Percentiles rank a stretch among this genome's conserved stretches.
phyloP scores from a whole-genome alignment of 495 filamentous ascomycete genomes.

The Neurospora sp. region DNA sequence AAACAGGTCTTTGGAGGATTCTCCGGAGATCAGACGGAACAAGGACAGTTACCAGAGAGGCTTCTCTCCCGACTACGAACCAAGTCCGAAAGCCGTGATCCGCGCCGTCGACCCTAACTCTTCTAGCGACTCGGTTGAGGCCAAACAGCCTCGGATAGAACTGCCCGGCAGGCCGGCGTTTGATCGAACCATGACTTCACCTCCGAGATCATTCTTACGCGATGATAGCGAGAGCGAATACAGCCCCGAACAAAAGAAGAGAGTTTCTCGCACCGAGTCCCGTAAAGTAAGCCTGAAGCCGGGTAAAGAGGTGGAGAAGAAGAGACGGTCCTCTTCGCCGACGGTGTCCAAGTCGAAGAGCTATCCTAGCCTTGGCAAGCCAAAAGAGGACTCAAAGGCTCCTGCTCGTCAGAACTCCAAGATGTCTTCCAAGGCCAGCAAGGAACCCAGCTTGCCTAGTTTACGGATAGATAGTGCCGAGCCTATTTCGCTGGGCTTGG shows the following conservation, averaged over 20 bases:
- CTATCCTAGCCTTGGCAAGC: conserved; percentile 18
- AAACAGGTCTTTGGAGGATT: background rate
- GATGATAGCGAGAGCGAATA: conserved; percentile 31
- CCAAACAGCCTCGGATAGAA: conserved; percentile 1
- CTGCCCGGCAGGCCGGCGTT: conserved; percentile 13
- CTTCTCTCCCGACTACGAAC: conserved; percentile 58
- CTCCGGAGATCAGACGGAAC: background rate
- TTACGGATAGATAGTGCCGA: conserved; percentile 24
- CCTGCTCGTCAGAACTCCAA: conserved; percentile 10
- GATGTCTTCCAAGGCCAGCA: conserved; percentile 27
- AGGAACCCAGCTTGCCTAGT: conserved; percentile 37
- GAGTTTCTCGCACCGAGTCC: conserved; percentile 5
- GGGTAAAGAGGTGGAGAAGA: conserved; percentile 5
- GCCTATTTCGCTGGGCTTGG: conserved; percentile 13
- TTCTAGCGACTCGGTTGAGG: conserved; percentile 3
- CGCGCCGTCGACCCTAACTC: conserved; percentile 37
- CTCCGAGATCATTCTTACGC: conserved; percentile 26
- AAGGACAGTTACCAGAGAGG: conserved; percentile 23
- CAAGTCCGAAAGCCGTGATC: conserved; percentile 49
- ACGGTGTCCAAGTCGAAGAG: conserved; percentile 26
- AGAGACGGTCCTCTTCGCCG: conserved; percentile 18
- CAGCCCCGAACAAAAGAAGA: conserved; percentile 16
- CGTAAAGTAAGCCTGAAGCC: conserved; percentile 15
- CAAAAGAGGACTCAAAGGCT: conserved; percentile 8
- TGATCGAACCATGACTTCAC: conserved; percentile 6